These are phyloP conservation scores for Thermothielavioides terrestris DNA, from an alignment of 495 filamentous ascomycete species.

Conservation along the genomic window DNA sequence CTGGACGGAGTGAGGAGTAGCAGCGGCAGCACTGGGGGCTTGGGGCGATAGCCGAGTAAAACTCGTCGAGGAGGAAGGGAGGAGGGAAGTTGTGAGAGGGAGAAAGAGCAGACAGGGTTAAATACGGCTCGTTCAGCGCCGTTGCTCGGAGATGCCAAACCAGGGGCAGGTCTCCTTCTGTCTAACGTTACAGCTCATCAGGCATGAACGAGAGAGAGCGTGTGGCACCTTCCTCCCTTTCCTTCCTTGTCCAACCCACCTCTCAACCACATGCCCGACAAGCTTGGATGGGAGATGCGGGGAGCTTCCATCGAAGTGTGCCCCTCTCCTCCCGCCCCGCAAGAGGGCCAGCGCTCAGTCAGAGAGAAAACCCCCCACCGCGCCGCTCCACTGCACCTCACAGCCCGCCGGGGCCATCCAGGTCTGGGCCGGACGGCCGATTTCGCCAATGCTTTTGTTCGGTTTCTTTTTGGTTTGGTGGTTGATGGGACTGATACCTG, in stretches of 20 bases:
- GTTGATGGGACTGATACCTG: slow-evolving; percentile 1
- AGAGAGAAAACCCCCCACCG: not conserved
- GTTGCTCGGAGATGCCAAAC: slow-evolving; percentile 18
- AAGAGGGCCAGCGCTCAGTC: not conserved
- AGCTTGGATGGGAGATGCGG: slow-evolving; percentile 12
- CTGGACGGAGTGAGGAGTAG: not conserved
- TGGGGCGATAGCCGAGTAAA: not conserved
- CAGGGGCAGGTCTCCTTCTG: not conserved
- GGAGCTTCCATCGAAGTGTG: slow-evolving; percentile 3
- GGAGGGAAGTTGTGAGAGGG: not conserved
- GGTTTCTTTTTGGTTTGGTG: slow-evolving; percentile 17
- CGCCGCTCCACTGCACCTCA: not conserved
- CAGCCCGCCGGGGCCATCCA: not conserved
- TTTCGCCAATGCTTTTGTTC: no score
- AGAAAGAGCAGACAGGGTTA: slow-evolving; percentile 6
- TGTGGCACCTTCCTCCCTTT: no score
- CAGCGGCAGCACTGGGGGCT: not conserved
- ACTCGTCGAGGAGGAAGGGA: slow-evolving; percentile 7
- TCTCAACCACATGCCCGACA: slow-evolving; percentile 2
- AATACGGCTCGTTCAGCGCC: slow-evolving; percentile 13
- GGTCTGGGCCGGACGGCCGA: slow-evolving; percentile 1
- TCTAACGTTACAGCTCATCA: not conserved
- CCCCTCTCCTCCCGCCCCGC: not conserved
- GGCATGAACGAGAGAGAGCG: not conserved
- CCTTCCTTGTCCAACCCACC: slow-evolving; percentile 13